Percentiles rank a stretch among this genome's conserved stretches.
Evolutionary conservation across 108 stramenopile species (phyloP).

Genomic region (Conticribra guillardii): DNA sequence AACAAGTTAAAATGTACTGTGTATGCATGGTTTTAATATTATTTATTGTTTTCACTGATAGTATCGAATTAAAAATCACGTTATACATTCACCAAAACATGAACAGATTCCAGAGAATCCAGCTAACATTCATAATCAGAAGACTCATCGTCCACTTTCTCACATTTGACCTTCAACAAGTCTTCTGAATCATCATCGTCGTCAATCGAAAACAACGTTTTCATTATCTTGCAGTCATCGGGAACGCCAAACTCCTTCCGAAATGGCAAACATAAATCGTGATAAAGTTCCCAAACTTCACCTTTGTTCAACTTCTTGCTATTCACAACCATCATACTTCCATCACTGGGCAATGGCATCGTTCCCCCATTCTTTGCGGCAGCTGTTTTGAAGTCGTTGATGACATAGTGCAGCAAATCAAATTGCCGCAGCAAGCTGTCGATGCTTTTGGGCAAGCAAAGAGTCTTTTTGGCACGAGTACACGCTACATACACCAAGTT

Average conservation of each 20-base stretch:
- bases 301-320: slow-evolving; percentile 28
- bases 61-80: no score
- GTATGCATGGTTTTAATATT: no score
- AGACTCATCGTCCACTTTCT: no score
- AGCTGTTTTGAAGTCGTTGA: slow-evolving; percentile 4
- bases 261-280: slow-evolving; percentile 27
- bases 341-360: slow-evolving; percentile 4
- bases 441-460: slow-evolving; percentile 20
- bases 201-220: slow-evolving; percentile 17
- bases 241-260: slow-evolving; percentile 26
- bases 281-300: slow-evolving; percentile 35
- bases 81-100: no score
- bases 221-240: slow-evolving; percentile 17
- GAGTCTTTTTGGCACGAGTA: slow-evolving; percentile 36
- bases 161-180: no score
- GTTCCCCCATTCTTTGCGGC: not conserved
- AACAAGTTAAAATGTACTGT: no score
- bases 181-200: no score
- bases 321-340: slow-evolving; percentile 12
- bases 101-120: no score
- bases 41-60: no score
- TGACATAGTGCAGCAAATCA: slow-evolving; percentile 25
- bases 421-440: slow-evolving; percentile 10
- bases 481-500: slow-evolving; percentile 41
- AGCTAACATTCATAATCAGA: no score